Conservation (phyloP, 805 yeast species). For the Grigorovia humatica region DNA sequence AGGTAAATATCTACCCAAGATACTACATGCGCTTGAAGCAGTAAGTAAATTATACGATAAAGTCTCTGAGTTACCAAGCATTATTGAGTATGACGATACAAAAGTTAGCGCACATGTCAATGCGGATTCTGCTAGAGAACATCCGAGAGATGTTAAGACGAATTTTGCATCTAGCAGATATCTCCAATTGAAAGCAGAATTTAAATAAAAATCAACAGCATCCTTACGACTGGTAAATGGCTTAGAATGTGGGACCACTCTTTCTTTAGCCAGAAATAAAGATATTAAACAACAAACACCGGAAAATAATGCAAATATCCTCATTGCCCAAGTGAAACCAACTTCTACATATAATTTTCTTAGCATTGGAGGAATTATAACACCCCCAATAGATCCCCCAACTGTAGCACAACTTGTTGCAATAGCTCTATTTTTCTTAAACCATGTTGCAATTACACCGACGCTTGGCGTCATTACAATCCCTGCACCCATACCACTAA, state of each 20-base stretch:
- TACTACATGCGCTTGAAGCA: slow-evolving; percentile 37
- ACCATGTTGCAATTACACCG: slow-evolving; percentile 60
- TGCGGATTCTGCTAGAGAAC: slow-evolving; percentile 38
- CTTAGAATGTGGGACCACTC: slow-evolving; percentile 22
- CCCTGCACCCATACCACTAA: slow-evolving; percentile 51
- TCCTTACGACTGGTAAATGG: slow-evolving; percentile 32
- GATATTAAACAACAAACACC: slow-evolving; percentile 31
- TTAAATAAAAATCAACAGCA: slow-evolving; percentile 19
- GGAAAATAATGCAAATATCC: slow-evolving; percentile 42
- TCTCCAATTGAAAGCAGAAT: slow-evolving; percentile 24
- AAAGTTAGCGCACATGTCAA: slow-evolving; percentile 39
- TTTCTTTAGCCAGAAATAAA: slow-evolving; percentile 32
- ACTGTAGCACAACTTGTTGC: slow-evolving; percentile 42
- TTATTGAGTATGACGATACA: slow-evolving; percentile 43
- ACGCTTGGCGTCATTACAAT: slow-evolving; percentile 51
- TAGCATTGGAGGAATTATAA: slow-evolving; percentile 44
- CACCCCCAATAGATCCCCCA: slow-evolving; percentile 53
- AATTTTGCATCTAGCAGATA: slow-evolving; percentile 36
- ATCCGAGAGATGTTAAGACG: slow-evolving; percentile 33
- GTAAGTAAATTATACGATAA: slow-evolving; percentile 40
- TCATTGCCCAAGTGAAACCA: slow-evolving; percentile 52
- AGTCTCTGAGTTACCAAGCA: slow-evolving; percentile 36
- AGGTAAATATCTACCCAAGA: slow-evolving; percentile 36
- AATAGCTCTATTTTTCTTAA: slow-evolving; percentile 45
- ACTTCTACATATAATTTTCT: slow-evolving; percentile 38